Evolutionary conservation across 2,329 filamentous ascomycete genomes (phyloP).

Genomic region (Zalaria sp.): DNA sequence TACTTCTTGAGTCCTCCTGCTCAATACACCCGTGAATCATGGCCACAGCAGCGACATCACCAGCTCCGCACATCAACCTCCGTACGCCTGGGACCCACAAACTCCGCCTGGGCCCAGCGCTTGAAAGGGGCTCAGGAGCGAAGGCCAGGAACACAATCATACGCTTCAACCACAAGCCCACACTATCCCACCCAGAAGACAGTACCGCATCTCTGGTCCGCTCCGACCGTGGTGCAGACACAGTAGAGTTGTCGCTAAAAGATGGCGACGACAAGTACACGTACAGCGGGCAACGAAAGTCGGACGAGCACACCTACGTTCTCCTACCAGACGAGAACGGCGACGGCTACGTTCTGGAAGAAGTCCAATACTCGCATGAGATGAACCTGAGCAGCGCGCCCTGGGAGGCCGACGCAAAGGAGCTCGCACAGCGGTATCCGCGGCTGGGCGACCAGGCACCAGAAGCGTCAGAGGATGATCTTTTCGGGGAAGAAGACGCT

Average conservation of each 20-base stretch:
- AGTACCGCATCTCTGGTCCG: constrained; percentile 12
- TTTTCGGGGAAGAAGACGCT: constrained; percentile 15
- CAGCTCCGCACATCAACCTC: neutral
- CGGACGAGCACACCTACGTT: constrained; percentile 59
- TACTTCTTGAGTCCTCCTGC: too few relatives aligned
- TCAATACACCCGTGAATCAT: neutral
- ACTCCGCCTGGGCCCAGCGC: neutral
- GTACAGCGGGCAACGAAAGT: constrained; percentile 24
- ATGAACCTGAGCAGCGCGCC: constrained; percentile 71
- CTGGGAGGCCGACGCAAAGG: constrained; percentile 46
- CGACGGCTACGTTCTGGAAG: constrained; percentile 70
- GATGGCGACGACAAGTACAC: constrained; percentile 20
- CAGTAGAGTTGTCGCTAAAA: constrained; percentile 9
- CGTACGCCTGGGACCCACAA: neutral
- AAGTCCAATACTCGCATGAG: constrained; percentile 65
- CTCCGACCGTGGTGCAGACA: constrained; percentile 2
- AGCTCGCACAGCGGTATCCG: constrained; percentile 51
- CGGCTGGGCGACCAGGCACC: constrained; percentile 26
- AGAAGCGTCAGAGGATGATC: constrained; percentile 10
- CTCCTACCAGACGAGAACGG: constrained; percentile 64
- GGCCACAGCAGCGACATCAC: neutral
- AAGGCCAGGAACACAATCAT: constrained; percentile 20
- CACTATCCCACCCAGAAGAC: constrained; percentile 15
- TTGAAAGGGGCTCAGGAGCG: constrained; percentile 11
- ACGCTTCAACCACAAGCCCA: constrained; percentile 31